Evolutionary conservation across 495 filamentous ascomycete species (phyloP).

Genomic region (Cudoniella acicularis): DNA sequence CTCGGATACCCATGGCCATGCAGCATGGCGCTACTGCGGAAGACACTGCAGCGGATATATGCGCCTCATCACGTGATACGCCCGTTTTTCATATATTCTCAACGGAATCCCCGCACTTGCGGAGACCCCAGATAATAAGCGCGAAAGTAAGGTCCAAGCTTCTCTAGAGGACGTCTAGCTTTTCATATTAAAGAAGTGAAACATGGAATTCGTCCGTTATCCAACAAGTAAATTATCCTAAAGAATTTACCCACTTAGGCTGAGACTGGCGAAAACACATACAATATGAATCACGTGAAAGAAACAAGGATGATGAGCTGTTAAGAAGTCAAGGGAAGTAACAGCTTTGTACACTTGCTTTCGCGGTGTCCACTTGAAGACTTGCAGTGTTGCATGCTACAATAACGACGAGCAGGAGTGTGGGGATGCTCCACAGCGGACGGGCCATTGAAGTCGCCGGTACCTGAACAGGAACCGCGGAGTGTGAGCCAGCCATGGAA

Average conservation of each 20-base stretch:
- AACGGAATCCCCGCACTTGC: background rate
- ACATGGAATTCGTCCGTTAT: background rate
- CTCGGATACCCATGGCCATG: background rate
- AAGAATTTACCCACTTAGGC: background rate
- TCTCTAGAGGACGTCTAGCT: background rate
- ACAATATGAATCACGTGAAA: background rate
- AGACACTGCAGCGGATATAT: background rate
- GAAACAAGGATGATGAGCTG: background rate
- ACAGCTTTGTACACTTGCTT: background rate
- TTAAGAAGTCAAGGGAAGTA: background rate
- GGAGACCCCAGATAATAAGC: background rate
- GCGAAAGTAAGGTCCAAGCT: background rate
- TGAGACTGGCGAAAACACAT: background rate
- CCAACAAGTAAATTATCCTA: background rate
- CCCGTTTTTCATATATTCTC: background rate
- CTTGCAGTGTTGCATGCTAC: background rate
- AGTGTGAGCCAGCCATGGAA: background rate
- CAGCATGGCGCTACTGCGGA: background rate
- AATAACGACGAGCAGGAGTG: background rate
- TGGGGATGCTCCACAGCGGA: background rate
- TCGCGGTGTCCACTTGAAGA: background rate
- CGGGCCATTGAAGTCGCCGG: background rate
- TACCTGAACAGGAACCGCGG: conserved; percentile 1
- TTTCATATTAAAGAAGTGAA: background rate
- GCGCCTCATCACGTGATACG: background rate